Base-by-base conservation (phyloP, 495 filamentous ascomycete species). In the Hypoxylon crocopeplum region DNA sequence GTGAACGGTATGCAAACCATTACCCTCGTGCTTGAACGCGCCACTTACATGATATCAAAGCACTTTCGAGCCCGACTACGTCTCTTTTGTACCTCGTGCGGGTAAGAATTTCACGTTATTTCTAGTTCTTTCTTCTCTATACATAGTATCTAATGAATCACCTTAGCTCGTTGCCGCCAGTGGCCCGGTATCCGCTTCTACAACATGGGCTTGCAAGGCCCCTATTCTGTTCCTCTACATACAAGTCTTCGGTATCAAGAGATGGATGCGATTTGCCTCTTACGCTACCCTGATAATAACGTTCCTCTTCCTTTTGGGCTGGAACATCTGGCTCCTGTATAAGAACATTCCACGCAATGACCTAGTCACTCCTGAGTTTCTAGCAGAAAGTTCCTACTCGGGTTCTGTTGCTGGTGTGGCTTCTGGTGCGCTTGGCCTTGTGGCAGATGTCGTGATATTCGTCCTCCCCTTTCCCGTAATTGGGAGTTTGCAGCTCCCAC, bases 381-480 rank as follows among this genome's bases (percentile, higher is more conserved):
- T 55, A 4, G 40, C 6, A 2, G 11, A 17, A 11, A 46, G 48
- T 25, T 6, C 30, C 0, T 19, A 25, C n/a, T 16, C 17, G 2
- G 29, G 37, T 6, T 4, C 39, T 11, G 6, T 30, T 8, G 21
- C 11, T 17, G 38, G 46, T 50, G 44, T 54, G 24, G 13, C 15
- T 20, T 12, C 13, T 34, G 40, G 45, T 27, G 16, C 46, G 15
- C 13, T 39, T 13, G 34, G 27, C n/a, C 20, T 84, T n/a, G 39
- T 70, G 3, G 80, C 77, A 34, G 82, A 85, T 68, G 33, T 81
- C 1, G 22, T 80, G 6, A 73, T 77, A 12, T 72, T 77, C 44
- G 4, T 72, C 32, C 48, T 79, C 0, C 77, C 77, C 0, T 60
- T 79, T 8, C 71, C 71, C 0, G 56, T 74, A 11, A 69, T 79